Percentiles rank a stretch among this genome's conserved stretches.
Conservation (phyloP, 139 green algal species). For the Asterochloris sp. region DNA sequence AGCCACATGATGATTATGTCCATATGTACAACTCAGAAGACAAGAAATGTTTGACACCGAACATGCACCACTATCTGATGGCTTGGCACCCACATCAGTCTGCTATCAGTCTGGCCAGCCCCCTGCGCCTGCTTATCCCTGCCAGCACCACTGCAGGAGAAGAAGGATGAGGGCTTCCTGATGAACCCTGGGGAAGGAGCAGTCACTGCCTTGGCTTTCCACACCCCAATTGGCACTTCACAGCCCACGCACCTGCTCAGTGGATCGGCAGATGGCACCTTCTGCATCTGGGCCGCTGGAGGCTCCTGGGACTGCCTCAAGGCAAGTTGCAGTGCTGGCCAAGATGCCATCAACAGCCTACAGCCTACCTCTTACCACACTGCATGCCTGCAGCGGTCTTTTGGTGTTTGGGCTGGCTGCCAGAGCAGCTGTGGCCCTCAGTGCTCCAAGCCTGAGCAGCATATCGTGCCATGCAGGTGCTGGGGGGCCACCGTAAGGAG, state of each 20-base stretch:
- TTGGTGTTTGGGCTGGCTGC: not conserved
- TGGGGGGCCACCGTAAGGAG: slow-evolving; percentile 51
- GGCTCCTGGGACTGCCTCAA: slow-evolving; percentile 76
- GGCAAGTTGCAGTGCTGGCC: not conserved
- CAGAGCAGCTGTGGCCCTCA: not conserved
- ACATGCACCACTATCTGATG: slow-evolving; percentile 7
- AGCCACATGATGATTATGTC: slow-evolving; percentile 11
- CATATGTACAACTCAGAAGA: slow-evolving; percentile 9
- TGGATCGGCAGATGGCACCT: slow-evolving; percentile 70
- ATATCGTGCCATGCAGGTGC: slow-evolving; percentile 1
- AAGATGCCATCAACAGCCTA: not conserved
- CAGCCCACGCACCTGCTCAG: slow-evolving; percentile 73
- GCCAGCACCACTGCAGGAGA: not conserved
- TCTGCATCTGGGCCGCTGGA: slow-evolving; percentile 69
- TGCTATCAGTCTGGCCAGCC: no score
- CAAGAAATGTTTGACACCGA: slow-evolving; percentile 13
- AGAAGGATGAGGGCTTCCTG: slow-evolving; percentile 70
- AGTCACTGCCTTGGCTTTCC: slow-evolving; percentile 67
- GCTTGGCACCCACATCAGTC: slow-evolving; percentile 3
- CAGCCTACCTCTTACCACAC: not conserved
- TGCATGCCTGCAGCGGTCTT: not conserved
- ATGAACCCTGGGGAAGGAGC: slow-evolving; percentile 79
- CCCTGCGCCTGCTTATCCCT: no score
- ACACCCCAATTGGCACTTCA: slow-evolving; percentile 32
- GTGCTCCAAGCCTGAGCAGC: not conserved